Evolutionary conservation across 2,329 filamentous ascomycete genomes (phyloP).

Genomic region (Alternaria sp.): DNA sequence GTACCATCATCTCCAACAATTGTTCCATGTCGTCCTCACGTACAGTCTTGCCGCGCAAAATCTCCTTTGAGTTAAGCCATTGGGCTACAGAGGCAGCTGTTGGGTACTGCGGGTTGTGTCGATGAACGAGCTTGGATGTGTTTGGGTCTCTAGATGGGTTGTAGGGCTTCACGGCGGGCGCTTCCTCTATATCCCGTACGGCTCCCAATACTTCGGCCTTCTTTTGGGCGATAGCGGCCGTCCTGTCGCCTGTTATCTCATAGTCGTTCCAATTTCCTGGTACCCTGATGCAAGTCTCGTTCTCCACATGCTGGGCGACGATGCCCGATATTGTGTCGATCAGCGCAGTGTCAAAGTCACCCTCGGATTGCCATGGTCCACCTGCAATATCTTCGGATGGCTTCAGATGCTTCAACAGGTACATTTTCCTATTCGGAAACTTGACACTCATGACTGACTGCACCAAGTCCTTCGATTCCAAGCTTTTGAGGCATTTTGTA

Average conservation of each 20-base stretch:
- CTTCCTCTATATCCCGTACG: slow-evolving; percentile 47
- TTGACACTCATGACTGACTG: slow-evolving; percentile 92
- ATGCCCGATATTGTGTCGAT: slow-evolving; percentile 79
- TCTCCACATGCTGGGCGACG: slow-evolving; percentile 77
- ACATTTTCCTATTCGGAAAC: slow-evolving; percentile 91
- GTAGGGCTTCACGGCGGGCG: slow-evolving; percentile 36
- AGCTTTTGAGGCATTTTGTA: slow-evolving; percentile 81
- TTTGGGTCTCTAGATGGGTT: slow-evolving; percentile 34
- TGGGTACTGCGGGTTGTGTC: slow-evolving; percentile 79
- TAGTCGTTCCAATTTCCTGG: slow-evolving; percentile 54
- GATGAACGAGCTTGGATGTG: slow-evolving; percentile 55
- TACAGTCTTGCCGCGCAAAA: slow-evolving; percentile 73
- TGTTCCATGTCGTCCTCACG: slow-evolving; percentile 80
- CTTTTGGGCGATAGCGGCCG: slow-evolving; percentile 45
- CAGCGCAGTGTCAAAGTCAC: slow-evolving; percentile 87
- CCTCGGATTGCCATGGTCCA: slow-evolving; percentile 93
- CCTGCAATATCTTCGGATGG: slow-evolving; percentile 92
- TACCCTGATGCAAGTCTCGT: slow-evolving; percentile 73
- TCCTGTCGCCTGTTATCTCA: slow-evolving; percentile 43
- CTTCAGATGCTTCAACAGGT: slow-evolving; percentile 85
- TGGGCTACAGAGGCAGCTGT: slow-evolving; percentile 80
- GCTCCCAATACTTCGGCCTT: slow-evolving; percentile 46
- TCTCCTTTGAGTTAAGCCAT: slow-evolving; percentile 72
- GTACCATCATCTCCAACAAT: slow-evolving; percentile 86
- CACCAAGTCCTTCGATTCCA: slow-evolving; percentile 84